Percentiles rank a stretch among this genome's conserved stretches.
Conservation (phyloP, 2,329 filamentous ascomycete species). For the Penicillium decumbens region DNA sequence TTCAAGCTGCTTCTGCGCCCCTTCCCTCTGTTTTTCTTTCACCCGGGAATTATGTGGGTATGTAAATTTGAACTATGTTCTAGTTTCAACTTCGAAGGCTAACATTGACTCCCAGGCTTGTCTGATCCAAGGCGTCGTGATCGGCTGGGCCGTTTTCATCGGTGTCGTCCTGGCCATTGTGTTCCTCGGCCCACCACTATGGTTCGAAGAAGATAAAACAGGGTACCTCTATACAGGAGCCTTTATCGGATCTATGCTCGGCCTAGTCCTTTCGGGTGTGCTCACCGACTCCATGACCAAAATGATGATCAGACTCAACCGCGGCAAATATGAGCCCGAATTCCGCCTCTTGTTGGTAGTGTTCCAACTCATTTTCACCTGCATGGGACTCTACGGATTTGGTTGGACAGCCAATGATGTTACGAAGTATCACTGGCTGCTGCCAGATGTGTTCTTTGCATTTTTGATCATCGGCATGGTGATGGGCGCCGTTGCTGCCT, state of each 20-base stretch:
- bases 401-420: constrained; percentile 65
- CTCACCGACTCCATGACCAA: constrained; percentile 69
- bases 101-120: constrained; percentile 42
- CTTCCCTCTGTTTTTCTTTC: constrained; percentile 68
- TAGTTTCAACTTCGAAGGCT: not conserved
- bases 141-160: constrained; percentile 94
- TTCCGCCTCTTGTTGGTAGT: constrained; percentile 79
- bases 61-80: constrained; percentile 3
- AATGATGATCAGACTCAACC: constrained; percentile 67
- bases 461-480: constrained; percentile 88
- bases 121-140: constrained; percentile 81
- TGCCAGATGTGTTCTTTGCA: constrained; percentile 76
- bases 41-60: constrained; percentile 78
- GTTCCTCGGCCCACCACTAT: constrained; percentile 74
- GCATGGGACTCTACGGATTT: constrained; percentile 78
- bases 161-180: constrained; percentile 76
- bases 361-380: constrained; percentile 73
- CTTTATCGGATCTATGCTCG: constrained; percentile 75
- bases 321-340: constrained; percentile 83
- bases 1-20: constrained; percentile 63
- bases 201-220: constrained; percentile 73
- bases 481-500: constrained; percentile 77
- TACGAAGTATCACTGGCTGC: constrained; percentile 62
- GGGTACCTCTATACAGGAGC: constrained; percentile 85
- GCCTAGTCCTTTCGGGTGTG: constrained; percentile 69